Percentiles rank a stretch among this genome's conserved stretches.
phyloP scores from a whole-genome alignment of 768 basidiomycete genomes.

The Mycena chlorophos region DNA sequence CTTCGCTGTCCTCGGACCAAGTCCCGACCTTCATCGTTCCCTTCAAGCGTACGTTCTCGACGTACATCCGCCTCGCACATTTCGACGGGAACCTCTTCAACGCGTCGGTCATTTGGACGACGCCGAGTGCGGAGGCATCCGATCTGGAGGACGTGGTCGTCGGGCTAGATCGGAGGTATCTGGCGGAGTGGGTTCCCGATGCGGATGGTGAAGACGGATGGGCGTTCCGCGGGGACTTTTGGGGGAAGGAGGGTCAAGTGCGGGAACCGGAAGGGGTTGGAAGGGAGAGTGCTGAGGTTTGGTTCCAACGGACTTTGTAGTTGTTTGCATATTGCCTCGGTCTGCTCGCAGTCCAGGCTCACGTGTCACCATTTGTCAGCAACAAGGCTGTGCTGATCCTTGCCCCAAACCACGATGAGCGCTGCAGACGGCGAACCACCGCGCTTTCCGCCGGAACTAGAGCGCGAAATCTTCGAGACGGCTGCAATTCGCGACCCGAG shows the following conservation, averaged over 20 bases:
- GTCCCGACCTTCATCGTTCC: conserved; percentile 37
- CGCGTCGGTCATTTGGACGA: conserved; percentile 35
- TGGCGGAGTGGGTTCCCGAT: conserved; percentile 39
- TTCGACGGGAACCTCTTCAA: conserved; percentile 42
- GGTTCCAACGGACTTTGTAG: no score
- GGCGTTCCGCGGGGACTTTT: conserved; percentile 41
- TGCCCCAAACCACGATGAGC: no score
- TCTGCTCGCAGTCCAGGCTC: no score
- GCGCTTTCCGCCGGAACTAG: no score
- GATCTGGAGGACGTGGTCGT: conserved; percentile 33
- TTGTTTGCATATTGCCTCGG: no score
- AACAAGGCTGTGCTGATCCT: no score
- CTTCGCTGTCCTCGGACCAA: not conserved
- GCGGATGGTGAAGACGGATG: conserved; percentile 27
- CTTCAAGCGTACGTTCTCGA: conserved; percentile 37
- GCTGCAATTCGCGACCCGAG: no score
- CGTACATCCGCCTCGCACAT: conserved; percentile 39
- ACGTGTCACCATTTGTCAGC: no score
- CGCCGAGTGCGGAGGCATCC: conserved; percentile 27
- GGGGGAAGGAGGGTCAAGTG: conserved; percentile 41
- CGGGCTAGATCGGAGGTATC: conserved; percentile 37
- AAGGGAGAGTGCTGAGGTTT: conserved; percentile 40
- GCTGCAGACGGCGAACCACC: no score
- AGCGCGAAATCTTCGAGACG: no score
- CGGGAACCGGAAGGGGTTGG: conserved; percentile 30